Conservation (phyloP, 176 grass and related monocot genomes). For the Carex kokanica region DNA sequence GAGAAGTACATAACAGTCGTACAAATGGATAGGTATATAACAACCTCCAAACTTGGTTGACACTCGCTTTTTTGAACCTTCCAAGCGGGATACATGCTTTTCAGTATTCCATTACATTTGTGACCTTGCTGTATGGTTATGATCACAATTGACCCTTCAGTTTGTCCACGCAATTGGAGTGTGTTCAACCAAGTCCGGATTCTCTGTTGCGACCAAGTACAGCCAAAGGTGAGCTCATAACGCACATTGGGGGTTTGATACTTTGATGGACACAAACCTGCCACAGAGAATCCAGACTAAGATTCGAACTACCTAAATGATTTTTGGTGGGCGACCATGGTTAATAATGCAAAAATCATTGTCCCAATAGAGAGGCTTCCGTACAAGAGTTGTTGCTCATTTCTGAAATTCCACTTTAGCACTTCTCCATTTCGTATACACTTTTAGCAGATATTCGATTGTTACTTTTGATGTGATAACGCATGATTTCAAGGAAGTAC, state of each 20-base stretch:
- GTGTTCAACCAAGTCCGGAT: background rate
- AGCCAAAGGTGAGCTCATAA: background rate
- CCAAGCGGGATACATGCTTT: background rate
- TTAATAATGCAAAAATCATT: conserved; percentile 57
- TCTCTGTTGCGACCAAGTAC: background rate
- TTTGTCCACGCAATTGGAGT: background rate
- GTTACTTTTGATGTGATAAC: background rate
- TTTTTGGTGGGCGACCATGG: conserved; percentile 40
- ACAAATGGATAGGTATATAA: background rate
- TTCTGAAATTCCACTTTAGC: conserved; percentile 14
- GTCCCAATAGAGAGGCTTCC: conserved; percentile 40
- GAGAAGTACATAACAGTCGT: background rate
- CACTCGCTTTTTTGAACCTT: too few species aligned
- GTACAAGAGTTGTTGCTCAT: background rate
- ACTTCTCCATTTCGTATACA: background rate
- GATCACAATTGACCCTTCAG: background rate
- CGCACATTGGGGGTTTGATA: too few species aligned
- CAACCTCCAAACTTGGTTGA: too few species aligned
- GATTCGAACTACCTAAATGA: background rate
- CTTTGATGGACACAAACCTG: background rate
- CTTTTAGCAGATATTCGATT: background rate
- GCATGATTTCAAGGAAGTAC: background rate
- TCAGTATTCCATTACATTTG: background rate
- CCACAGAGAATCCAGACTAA: background rate
- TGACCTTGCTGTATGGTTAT: background rate